Evolutionary conservation across 345 rosid species (phyloP), one percentile per base, ranked within the genome.

Genomic region (Gossypium rotundifolium): DNA sequence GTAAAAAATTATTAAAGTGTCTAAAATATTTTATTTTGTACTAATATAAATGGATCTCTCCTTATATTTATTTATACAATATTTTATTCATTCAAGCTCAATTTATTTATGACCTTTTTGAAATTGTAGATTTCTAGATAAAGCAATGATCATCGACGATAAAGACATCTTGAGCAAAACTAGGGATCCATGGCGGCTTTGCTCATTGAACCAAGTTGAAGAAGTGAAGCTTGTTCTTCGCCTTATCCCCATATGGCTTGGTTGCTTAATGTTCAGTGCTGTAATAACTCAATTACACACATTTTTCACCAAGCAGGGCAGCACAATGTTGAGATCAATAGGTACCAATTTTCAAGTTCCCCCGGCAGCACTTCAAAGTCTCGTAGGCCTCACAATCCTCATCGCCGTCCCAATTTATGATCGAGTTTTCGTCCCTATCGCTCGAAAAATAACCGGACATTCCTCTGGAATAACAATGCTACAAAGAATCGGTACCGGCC

Each of bases 301-400:
- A 2, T 91, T 89, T 79, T 94, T 84, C 86, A 80, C 85, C 77
- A 94, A 94, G 84, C 98, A 92, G 85, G 97, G 89, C 38, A 83
- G 88, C 78, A 86, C 87, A 20, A 86, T 94, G 97, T 38, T 67
- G 60, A 76, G 91, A 64, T 83, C 91, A n/a, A 79, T 89, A 16
- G 93, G 90, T 29, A 75, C 87, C 38, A 70, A 81, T 77, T 90
- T 94, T 84, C 77, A 80, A 2, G 59, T 94, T 13, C 90, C 98
- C 1, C 89, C 98, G 0, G 98, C 97, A 29, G 87, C 91, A 13
- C 93, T 92, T 65, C 95, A 86, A 67, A 85, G 88, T 81, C 76
- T 89, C 16, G 81, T 82, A 4, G 97, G 97, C 72, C 44, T 89
- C 80, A 84, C 91, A 10, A 92, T 94, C 81, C 88, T 94, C 67